Percentiles rank a stretch among this genome's conserved stretches.
phyloP scores from a whole-genome alignment of 306 rosid genomes.

The Lathyrus oleraceus region DNA sequence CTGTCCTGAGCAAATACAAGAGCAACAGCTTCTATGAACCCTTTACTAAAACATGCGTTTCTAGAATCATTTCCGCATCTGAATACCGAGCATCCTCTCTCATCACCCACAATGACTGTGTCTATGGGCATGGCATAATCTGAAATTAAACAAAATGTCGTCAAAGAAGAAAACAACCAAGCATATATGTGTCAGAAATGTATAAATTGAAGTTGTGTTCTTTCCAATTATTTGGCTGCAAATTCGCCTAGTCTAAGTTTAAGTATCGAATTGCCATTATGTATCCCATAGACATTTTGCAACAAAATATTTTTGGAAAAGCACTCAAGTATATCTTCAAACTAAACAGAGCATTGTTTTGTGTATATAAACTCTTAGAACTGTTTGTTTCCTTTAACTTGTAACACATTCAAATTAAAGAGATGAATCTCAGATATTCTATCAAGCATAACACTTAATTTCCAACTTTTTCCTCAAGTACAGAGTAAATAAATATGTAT shows the following conservation, averaged over 20 bases:
- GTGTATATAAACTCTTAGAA: constrained; percentile 3
- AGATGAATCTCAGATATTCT: constrained; percentile 15
- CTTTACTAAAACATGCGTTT: constrained; percentile 39
- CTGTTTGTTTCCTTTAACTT: constrained; percentile 6
- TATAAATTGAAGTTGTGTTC: background rate
- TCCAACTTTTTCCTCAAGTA: constrained; percentile 18
- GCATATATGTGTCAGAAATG: constrained; percentile 12
- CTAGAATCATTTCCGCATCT: constrained; percentile 44
- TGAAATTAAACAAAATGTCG: constrained; percentile 37
- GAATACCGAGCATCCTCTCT: constrained; percentile 53
- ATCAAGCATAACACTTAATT: constrained; percentile 19
- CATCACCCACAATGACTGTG: constrained; percentile 78
- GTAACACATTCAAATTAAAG: constrained; percentile 9
- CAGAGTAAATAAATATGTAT: constrained; percentile 2
- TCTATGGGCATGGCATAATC: constrained; percentile 76
- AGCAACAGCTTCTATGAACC: constrained; percentile 59
- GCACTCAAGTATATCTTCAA: constrained; percentile 26
- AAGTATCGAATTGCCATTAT: constrained; percentile 2
- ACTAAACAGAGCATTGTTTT: background rate
- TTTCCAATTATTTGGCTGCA: constrained; percentile 7
- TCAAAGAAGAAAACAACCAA: background rate
- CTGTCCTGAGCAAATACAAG: constrained; percentile 71
- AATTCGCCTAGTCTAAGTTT: background rate
- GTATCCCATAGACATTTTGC: constrained; percentile 21
- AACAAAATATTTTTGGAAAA: constrained; percentile 1